Evolutionary conservation across 805 yeast genomes (phyloP).

Genomic region (Starmerella tilneyi): DNA sequence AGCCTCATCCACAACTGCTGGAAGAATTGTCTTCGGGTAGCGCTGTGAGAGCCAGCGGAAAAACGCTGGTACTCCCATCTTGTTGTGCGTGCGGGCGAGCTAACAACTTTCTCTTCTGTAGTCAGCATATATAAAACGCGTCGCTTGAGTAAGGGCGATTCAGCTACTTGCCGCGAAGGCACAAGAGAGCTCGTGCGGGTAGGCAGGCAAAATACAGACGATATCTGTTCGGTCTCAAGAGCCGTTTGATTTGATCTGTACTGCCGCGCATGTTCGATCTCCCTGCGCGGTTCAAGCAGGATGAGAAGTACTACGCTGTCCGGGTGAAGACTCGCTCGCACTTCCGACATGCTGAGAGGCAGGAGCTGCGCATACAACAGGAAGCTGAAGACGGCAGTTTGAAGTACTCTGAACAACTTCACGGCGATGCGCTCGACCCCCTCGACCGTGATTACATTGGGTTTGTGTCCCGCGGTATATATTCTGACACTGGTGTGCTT

Average conservation of each 20-base stretch:
- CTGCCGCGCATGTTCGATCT: background rate
- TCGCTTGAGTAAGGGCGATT: background rate
- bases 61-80: conserved; percentile 92
- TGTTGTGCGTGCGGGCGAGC: too few species aligned
- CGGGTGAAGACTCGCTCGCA: conserved; percentile 1
- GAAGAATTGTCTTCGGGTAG: conserved; percentile 88
- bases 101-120: too few species aligned
- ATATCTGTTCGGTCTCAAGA: too few species aligned
- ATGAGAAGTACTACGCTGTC: conserved; percentile 1
- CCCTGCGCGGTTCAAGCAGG: background rate
- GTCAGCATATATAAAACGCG: background rate
- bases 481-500: conserved; percentile 8
- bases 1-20: conserved; percentile 63
- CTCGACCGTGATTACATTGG: conserved; percentile 12
- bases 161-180: background rate
- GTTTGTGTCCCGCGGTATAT: conserved; percentile 15
- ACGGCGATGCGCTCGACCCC: background rate
- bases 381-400: background rate
- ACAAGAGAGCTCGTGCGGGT: background rate
- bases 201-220: background rate
- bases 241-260: background rate
- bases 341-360: background rate
- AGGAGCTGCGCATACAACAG: background rate
- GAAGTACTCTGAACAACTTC: background rate
- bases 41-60: conserved; percentile 91